Evolutionary conservation across 257 asterid species (phyloP), one percentile per base, ranked within the genome.

Genomic region (Solanum sejunctum): DNA sequence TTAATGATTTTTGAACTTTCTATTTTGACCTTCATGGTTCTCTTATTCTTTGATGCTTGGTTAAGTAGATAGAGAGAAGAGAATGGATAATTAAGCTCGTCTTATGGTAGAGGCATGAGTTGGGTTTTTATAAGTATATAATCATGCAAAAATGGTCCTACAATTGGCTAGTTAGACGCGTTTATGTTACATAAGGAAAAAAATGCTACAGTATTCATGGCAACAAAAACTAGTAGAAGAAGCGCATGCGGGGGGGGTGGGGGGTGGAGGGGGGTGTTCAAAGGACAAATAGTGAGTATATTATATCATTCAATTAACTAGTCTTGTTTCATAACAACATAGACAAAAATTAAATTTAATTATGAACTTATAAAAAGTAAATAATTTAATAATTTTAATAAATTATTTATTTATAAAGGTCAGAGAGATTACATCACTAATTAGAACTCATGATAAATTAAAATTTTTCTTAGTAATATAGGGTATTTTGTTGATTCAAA

Each of bases 1-100:
- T 91, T 92, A 23, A 93, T 88, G 86, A 93, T 84, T 90, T 86
- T 93, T 70, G 98, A 92, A 84, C 91, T 91, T 77, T 80, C 91
- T 85, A 84, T 83, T 86, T 85, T 93, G 83, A 93, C 89, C 84
- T 92, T 92, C 95, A 93, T 90, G 87, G 66, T 86, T 87, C 26
- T 63, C 17, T 49, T 20, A 18, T 10, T 15, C 20, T 39, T 2
- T 60, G 47, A 52, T 43, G 36, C 58, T 85, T 86, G 61, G 61
- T 23, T 6, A 73, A 71, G 45, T 32, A 72, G 66, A 13, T 13
- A 20, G 56, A 79, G 13, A 63, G 21, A 13, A 61, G 16, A 28
- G 80, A 67, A 66, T 60, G 54, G 36, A 20, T 64, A 12, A 43
- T 6, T 43, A 60, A 83, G 86, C 60, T 84, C 85, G 88, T 71